Conservation (phyloP, 768 basidiomycete species). For the Rhodotorula kratochvilovae region DNA sequence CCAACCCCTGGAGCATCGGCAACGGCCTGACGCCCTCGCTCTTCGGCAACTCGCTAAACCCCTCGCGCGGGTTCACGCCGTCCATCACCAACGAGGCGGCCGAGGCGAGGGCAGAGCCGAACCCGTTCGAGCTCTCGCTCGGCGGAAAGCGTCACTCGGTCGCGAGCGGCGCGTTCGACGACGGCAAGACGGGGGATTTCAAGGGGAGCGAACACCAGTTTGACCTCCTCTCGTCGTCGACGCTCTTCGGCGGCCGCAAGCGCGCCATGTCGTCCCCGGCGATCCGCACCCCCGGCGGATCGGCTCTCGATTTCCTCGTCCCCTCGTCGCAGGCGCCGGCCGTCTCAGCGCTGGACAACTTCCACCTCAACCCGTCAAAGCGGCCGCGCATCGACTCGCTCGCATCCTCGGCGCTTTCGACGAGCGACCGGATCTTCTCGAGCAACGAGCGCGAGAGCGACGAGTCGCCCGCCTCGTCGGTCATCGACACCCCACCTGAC, state of each 20-base stretch:
- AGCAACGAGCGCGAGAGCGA: constrained; percentile 2
- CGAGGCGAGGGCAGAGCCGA: constrained; percentile 2
- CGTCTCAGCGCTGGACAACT: background rate
- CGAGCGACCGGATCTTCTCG: constrained; percentile 6
- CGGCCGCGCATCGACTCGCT: constrained; percentile 19
- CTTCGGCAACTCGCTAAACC: constrained; percentile 9
- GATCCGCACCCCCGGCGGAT: constrained; percentile 21
- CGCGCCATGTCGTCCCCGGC: constrained; percentile 33
- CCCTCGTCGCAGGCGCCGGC: background rate
- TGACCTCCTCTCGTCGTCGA: constrained; percentile 1
- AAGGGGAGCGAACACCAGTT: background rate
- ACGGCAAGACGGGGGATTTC: background rate
- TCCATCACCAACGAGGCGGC: background rate
- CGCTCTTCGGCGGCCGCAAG: constrained; percentile 13
- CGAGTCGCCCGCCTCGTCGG: constrained; percentile 31
- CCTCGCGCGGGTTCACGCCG: constrained; percentile 23
- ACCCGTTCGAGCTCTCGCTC: constrained; percentile 35
- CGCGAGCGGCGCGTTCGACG: background rate
- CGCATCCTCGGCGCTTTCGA: background rate
- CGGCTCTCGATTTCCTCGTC: constrained; percentile 9
- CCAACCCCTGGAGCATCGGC: background rate
- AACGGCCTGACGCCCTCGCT: constrained; percentile 21
- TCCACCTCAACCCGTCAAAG: constrained; percentile 17
- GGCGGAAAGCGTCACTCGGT: constrained; percentile 13
- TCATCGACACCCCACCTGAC: constrained; percentile 21